Conservation (phyloP, 1,284 basidiomycete genomes). For the Singerocomus inundabilis region DNA sequence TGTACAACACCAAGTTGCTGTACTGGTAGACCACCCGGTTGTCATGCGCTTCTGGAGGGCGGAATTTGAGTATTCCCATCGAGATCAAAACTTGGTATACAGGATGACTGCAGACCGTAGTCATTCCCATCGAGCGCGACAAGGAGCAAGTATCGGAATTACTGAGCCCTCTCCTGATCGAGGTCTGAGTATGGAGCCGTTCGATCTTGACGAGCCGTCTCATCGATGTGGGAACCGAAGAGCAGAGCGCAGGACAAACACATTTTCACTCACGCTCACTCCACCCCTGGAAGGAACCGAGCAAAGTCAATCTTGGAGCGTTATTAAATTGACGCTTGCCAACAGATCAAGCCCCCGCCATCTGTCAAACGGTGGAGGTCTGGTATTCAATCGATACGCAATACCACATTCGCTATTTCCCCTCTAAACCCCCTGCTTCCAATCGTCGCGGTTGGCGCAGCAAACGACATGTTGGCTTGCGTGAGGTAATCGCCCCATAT, state of each 20-base stretch:
- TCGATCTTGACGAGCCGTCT: neutral
- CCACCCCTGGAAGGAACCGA: slow-evolving; percentile 1
- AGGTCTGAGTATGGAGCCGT: neutral
- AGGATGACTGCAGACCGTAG: no score
- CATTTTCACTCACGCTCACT: neutral
- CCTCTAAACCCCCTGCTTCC: slow-evolving; percentile 36
- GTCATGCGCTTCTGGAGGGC: neutral
- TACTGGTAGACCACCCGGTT: neutral
- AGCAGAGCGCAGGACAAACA: neutral
- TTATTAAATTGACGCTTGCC: neutral
- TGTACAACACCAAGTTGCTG: neutral
- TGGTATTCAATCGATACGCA: slow-evolving; percentile 20
- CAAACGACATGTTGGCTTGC: slow-evolving; percentile 45
- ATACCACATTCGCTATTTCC: slow-evolving; percentile 29
- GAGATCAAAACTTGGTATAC: neutral
- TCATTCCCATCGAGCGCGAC: neutral
- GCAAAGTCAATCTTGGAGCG: neutral
- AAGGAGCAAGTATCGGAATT: no score
- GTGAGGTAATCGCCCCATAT: slow-evolving; percentile 42
- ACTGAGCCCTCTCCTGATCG: neutral
- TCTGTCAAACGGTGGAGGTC: neutral
- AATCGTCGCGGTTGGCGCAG: slow-evolving; percentile 39
- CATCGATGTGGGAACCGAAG: neutral
- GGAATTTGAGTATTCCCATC: neutral
- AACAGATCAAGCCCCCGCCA: neutral